A percentile compares a stretch with the other conserved stretches of the same genome.
Conservation (phyloP, 495 filamentous ascomycete genomes). For the Bryoglossum gracile region DNA sequence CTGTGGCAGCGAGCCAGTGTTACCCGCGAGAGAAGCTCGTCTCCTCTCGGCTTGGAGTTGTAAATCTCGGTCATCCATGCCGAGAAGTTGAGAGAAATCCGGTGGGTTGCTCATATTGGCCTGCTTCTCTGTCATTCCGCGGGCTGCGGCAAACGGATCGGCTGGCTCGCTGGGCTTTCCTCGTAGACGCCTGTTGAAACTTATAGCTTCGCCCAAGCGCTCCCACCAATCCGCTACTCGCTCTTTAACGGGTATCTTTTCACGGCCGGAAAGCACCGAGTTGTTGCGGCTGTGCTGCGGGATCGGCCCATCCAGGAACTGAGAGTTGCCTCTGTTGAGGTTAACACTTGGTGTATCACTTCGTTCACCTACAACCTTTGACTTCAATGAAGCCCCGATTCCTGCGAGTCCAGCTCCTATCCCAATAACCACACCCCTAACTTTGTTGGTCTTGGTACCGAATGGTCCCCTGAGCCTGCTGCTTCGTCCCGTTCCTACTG, state of each 20-base stretch:
- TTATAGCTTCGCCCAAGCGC: conserved; percentile 31
- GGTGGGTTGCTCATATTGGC: conserved; percentile 20
- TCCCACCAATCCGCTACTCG: conserved; percentile 36
- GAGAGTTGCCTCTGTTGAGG: conserved; percentile 42
- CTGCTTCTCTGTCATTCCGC: conserved; percentile 24
- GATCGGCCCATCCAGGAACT: conserved; percentile 37
- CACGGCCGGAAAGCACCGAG: conserved; percentile 12
- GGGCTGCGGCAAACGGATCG: conserved; percentile 20
- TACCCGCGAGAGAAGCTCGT: conserved; percentile 11
- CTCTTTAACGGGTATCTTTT: conserved; percentile 23
- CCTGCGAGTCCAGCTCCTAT: conserved; percentile 15
- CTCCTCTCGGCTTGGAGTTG: conserved; percentile 17
- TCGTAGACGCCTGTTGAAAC: conserved; percentile 29
- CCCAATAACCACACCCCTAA: conserved; percentile 28
- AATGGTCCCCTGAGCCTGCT: conserved; percentile 28
- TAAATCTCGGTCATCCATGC: conserved; percentile 25
- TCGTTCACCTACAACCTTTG: conserved; percentile 24
- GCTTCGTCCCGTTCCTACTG: conserved; percentile 33
- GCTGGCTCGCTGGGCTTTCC: conserved; percentile 20
- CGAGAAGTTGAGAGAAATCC: conserved; percentile 16
- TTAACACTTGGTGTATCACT: conserved; percentile 37
- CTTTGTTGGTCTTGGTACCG: conserved; percentile 30
- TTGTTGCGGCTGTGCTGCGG: conserved; percentile 34
- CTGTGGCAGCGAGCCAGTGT: conserved; percentile 13
- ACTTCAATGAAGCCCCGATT: conserved; percentile 28